Evolutionary conservation across 805 yeast species (phyloP).

Genomic region (Wickerhamomyces strasburgensis): DNA sequence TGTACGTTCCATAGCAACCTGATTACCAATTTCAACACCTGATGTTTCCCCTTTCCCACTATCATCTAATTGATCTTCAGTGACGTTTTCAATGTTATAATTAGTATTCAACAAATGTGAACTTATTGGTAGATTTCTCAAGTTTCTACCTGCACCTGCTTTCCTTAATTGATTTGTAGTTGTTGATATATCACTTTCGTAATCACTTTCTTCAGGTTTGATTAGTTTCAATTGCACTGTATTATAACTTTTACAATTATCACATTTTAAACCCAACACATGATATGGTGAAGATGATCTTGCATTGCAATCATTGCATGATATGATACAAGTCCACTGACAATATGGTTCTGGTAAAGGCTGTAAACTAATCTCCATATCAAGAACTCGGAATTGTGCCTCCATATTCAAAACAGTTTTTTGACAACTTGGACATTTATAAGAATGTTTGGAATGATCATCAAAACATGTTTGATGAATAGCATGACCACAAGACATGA

Average conservation of each 20-base stretch:
- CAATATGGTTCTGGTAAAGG: slow-evolving; percentile 77
- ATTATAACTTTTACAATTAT: slow-evolving; percentile 82
- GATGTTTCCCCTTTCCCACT: slow-evolving; percentile 6
- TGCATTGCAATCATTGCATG: slow-evolving; percentile 86
- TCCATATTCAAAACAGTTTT: slow-evolving; percentile 84
- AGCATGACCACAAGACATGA: slow-evolving; percentile 93
- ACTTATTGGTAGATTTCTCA: slow-evolving; percentile 20
- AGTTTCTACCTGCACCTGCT: slow-evolving; percentile 10
- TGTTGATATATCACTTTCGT: slow-evolving; percentile 23
- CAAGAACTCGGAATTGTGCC: slow-evolving; percentile 80
- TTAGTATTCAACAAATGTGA: slow-evolving; percentile 23
- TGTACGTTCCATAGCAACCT: slow-evolving; percentile 4
- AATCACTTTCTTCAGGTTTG: slow-evolving; percentile 55
- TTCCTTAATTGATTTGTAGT: slow-evolving; percentile 17
- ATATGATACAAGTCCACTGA: slow-evolving; percentile 67
- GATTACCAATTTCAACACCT: background rate
- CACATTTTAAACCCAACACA: slow-evolving; percentile 81
- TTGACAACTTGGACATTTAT: slow-evolving; percentile 89
- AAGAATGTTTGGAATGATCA: slow-evolving; percentile 75
- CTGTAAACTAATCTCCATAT: slow-evolving; percentile 72
- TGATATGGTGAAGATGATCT: slow-evolving; percentile 73
- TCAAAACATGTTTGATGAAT: slow-evolving; percentile 83
- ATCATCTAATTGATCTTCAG: slow-evolving; percentile 1
- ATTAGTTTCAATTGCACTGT: slow-evolving; percentile 68
- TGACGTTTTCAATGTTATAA: slow-evolving; percentile 19